phyloP scores from a whole-genome alignment of 2,329 filamentous ascomycete species.

The Teratosphaeria epicoccoides region DNA sequence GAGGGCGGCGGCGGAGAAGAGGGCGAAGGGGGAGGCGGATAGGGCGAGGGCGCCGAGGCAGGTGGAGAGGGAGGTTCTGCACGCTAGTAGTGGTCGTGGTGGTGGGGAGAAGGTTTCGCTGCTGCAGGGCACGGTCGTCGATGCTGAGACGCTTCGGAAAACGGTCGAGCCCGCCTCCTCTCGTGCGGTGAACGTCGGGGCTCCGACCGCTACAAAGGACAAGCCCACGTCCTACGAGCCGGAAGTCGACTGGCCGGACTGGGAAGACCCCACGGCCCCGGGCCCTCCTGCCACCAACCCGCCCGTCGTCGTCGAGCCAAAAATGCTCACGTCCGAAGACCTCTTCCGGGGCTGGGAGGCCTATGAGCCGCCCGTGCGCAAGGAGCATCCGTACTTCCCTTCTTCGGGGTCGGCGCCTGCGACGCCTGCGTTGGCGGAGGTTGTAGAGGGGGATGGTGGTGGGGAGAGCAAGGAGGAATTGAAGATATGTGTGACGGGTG shows the following conservation, averaged over 20 bases:
- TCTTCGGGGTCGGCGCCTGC: background rate
- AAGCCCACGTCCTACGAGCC: background rate
- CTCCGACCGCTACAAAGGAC: background rate
- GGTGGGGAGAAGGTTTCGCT: background rate
- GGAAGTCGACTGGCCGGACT: background rate
- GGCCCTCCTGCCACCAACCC: background rate
- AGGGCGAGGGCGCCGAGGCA: background rate
- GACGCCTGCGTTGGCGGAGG: background rate
- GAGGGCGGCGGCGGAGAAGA: background rate
- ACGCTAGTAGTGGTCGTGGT: background rate
- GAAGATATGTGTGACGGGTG: too few species aligned
- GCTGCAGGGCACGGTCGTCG: background rate
- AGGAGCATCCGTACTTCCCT: background rate
- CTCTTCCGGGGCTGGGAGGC: background rate
- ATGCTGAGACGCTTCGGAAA: background rate
- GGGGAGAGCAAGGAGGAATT: background rate
- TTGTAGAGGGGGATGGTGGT: background rate
- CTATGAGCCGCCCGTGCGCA: background rate
- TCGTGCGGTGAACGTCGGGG: background rate
- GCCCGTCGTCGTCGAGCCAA: background rate
- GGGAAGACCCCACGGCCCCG: background rate
- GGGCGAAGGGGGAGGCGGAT: background rate
- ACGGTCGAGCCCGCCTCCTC: background rate
- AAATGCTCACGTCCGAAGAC: background rate
- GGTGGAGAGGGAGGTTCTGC: background rate